These are phyloP conservation scores for Lignosus rhinocerotis DNA, from an alignment of 1,284 basidiomycete genomes.

Conservation along the genomic window DNA sequence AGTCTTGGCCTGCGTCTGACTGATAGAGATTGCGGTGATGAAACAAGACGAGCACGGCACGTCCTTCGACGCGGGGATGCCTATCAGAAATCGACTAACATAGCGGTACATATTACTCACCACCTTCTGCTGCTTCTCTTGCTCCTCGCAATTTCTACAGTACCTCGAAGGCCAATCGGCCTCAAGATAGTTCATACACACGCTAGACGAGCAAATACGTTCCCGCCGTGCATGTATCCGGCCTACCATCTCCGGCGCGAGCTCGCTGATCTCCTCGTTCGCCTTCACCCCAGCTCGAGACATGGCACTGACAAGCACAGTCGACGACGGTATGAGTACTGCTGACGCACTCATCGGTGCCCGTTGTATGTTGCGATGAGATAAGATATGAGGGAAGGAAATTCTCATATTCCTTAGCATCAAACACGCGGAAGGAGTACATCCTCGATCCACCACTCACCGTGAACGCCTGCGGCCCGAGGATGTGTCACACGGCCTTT, in stretches of 20 bases:
- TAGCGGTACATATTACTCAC: slow-evolving; percentile 1
- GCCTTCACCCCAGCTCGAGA: neutral
- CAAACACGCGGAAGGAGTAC: too few species aligned
- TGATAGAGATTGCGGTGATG: neutral
- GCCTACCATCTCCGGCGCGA: neutral
- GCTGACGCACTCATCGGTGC: neutral
- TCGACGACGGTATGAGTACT: neutral
- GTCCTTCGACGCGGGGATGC: neutral
- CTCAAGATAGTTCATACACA: slow-evolving; percentile 12
- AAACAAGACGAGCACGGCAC: neutral
- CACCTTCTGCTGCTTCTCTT: neutral
- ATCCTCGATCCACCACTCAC: neutral
- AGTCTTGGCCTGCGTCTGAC: neutral
- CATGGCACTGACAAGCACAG: neutral
- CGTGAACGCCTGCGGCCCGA: neutral
- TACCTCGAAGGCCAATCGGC: slow-evolving; percentile 8
- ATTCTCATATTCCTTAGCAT: too few species aligned
- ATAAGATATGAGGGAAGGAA: too few species aligned
- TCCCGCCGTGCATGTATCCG: neutral
- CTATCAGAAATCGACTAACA: too few species aligned
- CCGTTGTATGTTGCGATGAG: too few species aligned
- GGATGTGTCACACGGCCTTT: neutral
- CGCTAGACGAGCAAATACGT: slow-evolving; percentile 1
- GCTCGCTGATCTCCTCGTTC: neutral
- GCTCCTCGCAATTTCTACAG: slow-evolving; percentile 4